A percentile compares a stretch with the other conserved stretches of the same genome.
phyloP scores from a whole-genome alignment of 805 yeast species.

The Spencermartinsiella europaea region DNA sequence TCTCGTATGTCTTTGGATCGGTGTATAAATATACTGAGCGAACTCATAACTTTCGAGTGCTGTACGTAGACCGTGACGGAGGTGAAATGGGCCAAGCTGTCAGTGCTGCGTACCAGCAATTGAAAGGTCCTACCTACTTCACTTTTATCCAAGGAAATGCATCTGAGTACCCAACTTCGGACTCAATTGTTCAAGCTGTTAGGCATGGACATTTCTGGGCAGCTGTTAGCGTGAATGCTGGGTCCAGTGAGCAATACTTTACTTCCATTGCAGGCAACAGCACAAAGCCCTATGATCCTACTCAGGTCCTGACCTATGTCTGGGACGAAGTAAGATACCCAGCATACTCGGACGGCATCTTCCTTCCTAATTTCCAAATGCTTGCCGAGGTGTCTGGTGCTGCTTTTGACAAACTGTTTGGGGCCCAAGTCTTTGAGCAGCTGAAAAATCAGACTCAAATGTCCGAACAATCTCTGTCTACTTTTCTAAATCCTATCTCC shows the following conservation, averaged over 20 bases:
- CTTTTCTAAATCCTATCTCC: slow-evolving; percentile 7
- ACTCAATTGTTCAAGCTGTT: slow-evolving; percentile 2
- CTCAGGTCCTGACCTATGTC: slow-evolving; percentile 6
- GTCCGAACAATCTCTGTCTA: slow-evolving; percentile 1
- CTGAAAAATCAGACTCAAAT: neutral
- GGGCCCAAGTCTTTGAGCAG: neutral
- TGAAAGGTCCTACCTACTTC: slow-evolving; percentile 7
- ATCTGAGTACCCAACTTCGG: slow-evolving; percentile 1
- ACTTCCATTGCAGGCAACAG: neutral
- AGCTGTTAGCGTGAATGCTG: slow-evolving; percentile 9
- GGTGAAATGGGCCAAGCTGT: slow-evolving; percentile 9
- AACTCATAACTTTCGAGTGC: slow-evolving; percentile 6
- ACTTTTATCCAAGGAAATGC: slow-evolving; percentile 5
- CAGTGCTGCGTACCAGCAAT: slow-evolving; percentile 8
- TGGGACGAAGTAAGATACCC: slow-evolving; percentile 14
- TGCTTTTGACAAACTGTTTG: neutral
- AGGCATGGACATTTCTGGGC: slow-evolving; percentile 12
- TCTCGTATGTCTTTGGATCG: slow-evolving; percentile 14
- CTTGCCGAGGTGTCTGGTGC: neutral
- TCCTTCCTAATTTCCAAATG: slow-evolving; percentile 1
- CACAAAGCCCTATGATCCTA: slow-evolving; percentile 5
- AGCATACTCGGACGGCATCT: slow-evolving; percentile 1
- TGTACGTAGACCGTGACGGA: slow-evolving; percentile 12
- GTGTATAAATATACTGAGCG: slow-evolving; percentile 2
- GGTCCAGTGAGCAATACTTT: slow-evolving; percentile 1